These are phyloP conservation scores for Lumnitzera littorea DNA, from an alignment of 345 rosid genomes.

Conservation along the genomic window DNA sequence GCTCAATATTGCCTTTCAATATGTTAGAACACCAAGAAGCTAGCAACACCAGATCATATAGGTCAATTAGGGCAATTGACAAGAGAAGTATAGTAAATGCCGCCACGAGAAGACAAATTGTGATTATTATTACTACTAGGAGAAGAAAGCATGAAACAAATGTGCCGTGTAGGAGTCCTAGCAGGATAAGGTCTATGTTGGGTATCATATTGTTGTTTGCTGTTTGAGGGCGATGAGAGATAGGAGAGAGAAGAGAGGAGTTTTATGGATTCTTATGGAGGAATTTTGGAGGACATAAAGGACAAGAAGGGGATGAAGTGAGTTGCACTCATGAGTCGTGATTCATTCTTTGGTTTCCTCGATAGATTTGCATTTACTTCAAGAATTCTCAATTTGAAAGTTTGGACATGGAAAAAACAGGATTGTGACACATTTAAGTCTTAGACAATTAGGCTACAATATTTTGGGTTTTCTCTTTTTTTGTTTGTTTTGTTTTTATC, in stretches of 20 bases:
- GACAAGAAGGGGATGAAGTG: slow-evolving; percentile 29
- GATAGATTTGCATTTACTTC: no score
- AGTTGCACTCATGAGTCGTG: slow-evolving; percentile 17
- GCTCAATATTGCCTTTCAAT: slow-evolving; percentile 14
- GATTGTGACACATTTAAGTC: no score
- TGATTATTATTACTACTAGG: slow-evolving; percentile 5
- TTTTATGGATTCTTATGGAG: no score
- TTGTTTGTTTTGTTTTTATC: no score
- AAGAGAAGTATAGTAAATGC: slow-evolving; percentile 17
- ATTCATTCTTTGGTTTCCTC: no score
- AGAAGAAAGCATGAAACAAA: slow-evolving; percentile 21
- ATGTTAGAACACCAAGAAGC: slow-evolving; percentile 4
- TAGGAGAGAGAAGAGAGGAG: neutral
- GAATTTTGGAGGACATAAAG: neutral
- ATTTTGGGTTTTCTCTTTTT: no score
- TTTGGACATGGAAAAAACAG: no score
- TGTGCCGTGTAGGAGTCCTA: slow-evolving; percentile 25
- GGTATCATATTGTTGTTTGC: slow-evolving; percentile 19
- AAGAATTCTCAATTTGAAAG: no score
- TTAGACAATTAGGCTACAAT: no score
- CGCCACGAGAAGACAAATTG: slow-evolving; percentile 14
- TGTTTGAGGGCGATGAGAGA: neutral
- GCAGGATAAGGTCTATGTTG: slow-evolving; percentile 28
- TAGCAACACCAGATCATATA: neutral
- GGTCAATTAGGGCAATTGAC: slow-evolving; percentile 21